Evolutionary conservation across 169 alveolate species (phyloP), one percentile per base, ranked within the genome.

Genomic region (Plasmodium gaboni): DNA sequence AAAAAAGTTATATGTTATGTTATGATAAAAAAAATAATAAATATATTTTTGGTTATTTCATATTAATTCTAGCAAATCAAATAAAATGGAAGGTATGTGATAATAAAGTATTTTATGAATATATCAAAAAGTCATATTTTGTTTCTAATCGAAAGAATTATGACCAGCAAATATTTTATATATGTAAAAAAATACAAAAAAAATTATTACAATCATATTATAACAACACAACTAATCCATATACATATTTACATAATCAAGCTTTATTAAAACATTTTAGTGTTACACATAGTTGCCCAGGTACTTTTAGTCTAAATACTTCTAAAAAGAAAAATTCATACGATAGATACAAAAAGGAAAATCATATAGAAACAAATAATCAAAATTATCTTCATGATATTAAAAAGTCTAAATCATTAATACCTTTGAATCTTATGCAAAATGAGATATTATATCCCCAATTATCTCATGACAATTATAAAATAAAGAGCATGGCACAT

Each of bases 261-360:
- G 85, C 69, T 22, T 61, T 83, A 24, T 42, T 83, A 46, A 83
- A 83, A 61, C 91, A 83, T 83, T 83, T 83, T 42, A 63, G 74
- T 26, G 91, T 83, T 5, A 83, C 91, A 4, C 91, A 83, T n/a
- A 83, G 91, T 48, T 83, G 91, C 19, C 91, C 91, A 6, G 72
- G 85, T 46, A 83, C 91, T 51, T 83, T 83, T 51, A 67, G 70
- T 32, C 22, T 53, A 44, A 44, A 63, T 12, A 0, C 13, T 13
- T 5, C 63, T 2, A 9, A 70, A 7, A 70, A 10, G 15, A 50
- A 19, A 0, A 5, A 28, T 15, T 1, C 15, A 6, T n/a, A 38
- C 15, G 74, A 26, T 28, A 12, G 1, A 7, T 19, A 12, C 9
- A 61, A 32, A 24, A 53, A 65, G 0, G 50, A 32, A 65, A 61